phyloP scores from a whole-genome alignment of 2,329 filamentous ascomycete genomes.

The Pestalotiopsis sp. region DNA sequence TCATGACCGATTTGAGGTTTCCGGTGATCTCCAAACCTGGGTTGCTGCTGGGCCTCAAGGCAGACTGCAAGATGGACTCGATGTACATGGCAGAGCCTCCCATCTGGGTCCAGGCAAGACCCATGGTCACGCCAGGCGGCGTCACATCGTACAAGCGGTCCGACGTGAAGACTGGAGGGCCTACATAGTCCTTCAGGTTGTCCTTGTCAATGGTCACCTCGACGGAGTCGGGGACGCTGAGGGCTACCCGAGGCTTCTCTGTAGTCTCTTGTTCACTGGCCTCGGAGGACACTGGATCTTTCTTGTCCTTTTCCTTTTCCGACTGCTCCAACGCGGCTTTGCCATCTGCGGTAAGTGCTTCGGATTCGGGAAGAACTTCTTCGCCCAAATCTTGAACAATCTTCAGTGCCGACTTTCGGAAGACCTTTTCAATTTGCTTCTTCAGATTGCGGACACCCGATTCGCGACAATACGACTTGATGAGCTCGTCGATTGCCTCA shows the following conservation, averaged over 20 bases:
- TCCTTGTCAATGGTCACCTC: constrained; percentile 86
- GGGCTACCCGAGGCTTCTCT: constrained; percentile 72
- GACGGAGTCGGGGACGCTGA: constrained; percentile 84
- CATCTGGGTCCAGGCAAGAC: constrained; percentile 96
- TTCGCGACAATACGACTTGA: constrained; percentile 98
- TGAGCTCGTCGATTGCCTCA: constrained; percentile 91
- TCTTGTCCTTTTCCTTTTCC: constrained; percentile 68
- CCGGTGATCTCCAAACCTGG: constrained; percentile 89
- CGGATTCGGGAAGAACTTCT: constrained; percentile 76
- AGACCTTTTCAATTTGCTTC: constrained; percentile 99
- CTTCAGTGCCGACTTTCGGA: constrained; percentile 94
- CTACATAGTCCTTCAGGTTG: constrained; percentile 95
- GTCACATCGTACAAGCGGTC: constrained; percentile 94
- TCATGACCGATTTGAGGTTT: constrained; percentile 96
- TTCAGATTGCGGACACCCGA: constrained; percentile 97
- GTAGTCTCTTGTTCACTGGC: constrained; percentile 65
- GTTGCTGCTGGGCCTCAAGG: constrained; percentile 72
- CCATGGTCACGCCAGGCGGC: constrained; percentile 95
- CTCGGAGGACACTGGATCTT: constrained; percentile 31
- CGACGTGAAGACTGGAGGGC: constrained; percentile 91
- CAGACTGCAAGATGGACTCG: constrained; percentile 90
- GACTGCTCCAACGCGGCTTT: constrained; percentile 75
- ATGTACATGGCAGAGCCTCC: constrained; percentile 96
- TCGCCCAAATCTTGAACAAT: constrained; percentile 95
- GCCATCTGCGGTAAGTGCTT: constrained; percentile 83